Evolutionary conservation across 148 eudicot species (phyloP).

Genomic region (Rhododendron williamsianum): DNA sequence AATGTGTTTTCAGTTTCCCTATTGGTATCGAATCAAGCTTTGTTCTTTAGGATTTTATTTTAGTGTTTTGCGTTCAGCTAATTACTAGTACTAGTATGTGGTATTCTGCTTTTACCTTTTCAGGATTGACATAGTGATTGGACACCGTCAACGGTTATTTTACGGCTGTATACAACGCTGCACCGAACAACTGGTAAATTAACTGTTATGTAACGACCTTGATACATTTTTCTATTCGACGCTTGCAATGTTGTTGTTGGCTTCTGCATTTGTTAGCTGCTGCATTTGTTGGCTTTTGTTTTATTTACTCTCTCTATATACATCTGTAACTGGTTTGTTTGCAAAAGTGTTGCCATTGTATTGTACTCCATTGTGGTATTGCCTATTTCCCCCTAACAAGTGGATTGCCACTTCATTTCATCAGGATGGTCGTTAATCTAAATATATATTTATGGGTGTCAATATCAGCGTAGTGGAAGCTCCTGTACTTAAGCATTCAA

Average conservation of each 20-base stretch:
- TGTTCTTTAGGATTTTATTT: background rate
- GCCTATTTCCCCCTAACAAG: background rate
- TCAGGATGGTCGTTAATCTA: background rate
- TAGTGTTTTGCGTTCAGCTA: conserved; percentile 1
- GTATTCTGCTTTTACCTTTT: background rate
- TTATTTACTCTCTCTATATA: background rate
- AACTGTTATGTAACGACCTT: background rate
- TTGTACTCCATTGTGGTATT: background rate
- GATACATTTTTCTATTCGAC: background rate
- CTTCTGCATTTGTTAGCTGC: background rate
- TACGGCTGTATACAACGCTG: background rate
- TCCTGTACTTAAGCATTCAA: background rate
- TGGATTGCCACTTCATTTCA: background rate
- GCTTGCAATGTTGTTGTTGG: background rate
- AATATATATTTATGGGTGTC: background rate
- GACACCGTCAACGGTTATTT: background rate
- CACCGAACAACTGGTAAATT: background rate
- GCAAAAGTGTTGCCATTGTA: background rate
- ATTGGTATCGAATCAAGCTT: background rate
- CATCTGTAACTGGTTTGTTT: conserved; percentile 8
- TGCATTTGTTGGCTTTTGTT: conserved; percentile 4
- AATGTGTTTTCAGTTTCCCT: background rate
- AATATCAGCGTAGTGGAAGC: background rate
- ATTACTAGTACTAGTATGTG: background rate
- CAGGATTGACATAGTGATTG: background rate